phyloP scores from a whole-genome alignment of 1,139 yeast species.

The Saccharomyces hybrid region DNA sequence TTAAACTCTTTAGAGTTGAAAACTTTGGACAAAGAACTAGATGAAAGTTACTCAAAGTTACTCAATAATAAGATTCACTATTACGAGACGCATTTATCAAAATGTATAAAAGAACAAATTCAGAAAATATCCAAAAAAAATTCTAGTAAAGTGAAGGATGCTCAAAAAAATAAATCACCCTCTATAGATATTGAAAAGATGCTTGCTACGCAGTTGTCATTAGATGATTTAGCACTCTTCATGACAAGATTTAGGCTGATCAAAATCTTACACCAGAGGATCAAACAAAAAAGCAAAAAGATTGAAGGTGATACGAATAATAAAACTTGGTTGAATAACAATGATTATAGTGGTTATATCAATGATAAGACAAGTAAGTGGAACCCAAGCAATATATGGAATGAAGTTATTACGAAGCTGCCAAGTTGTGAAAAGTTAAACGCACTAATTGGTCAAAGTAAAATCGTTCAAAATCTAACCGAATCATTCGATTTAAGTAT shows the following conservation, averaged over 20 bases:
- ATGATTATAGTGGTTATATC: slow-evolving; percentile 21
- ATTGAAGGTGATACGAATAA: slow-evolving; percentile 9
- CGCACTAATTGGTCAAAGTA: slow-evolving; percentile 25
- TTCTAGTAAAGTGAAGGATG: not conserved
- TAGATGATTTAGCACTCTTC: not conserved
- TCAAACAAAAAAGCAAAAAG: slow-evolving; percentile 7
- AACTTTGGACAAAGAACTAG: slow-evolving; percentile 41
- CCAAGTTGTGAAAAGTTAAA: slow-evolving; percentile 32
- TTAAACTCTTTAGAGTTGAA: slow-evolving; percentile 34
- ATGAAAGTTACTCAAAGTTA: slow-evolving; percentile 40
- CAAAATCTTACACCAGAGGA: slow-evolving; percentile 9
- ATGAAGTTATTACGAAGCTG: slow-evolving; percentile 40
- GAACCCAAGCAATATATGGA: slow-evolving; percentile 45
- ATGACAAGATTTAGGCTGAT: not conserved
- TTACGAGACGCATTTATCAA: slow-evolving; percentile 37
- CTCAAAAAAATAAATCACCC: not conserved
- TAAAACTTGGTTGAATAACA: slow-evolving; percentile 24
- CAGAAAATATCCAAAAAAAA: not conserved
- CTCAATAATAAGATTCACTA: slow-evolving; percentile 48
- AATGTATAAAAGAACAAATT: slow-evolving; percentile 29
- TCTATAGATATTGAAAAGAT: not conserved
- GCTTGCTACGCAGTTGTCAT: not conserved
- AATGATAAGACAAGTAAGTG: slow-evolving; percentile 26
- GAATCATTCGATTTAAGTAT: not conserved
- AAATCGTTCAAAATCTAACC: not conserved